Evolutionary conservation across 306 rosid genomes (phyloP).

Genomic region (Vigna hirtella): DNA sequence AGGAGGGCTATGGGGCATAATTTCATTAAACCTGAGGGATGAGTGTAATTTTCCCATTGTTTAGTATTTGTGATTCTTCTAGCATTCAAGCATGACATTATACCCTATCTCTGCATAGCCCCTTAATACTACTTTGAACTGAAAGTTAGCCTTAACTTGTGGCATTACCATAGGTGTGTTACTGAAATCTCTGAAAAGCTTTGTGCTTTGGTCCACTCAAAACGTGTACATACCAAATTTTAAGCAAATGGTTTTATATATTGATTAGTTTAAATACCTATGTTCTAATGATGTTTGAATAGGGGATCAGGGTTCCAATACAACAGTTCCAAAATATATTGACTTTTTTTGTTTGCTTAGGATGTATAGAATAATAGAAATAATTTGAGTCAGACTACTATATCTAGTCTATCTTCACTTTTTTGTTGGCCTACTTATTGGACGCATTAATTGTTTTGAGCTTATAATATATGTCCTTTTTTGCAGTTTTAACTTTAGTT

Average conservation of each 20-base stretch:
- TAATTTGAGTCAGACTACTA: background rate
- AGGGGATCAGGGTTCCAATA: background rate
- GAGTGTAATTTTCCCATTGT: background rate
- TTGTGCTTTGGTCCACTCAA: background rate
- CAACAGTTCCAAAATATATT: background rate
- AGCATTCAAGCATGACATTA: slow-evolving; percentile 16
- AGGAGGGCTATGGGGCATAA: background rate
- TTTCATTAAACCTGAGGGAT: background rate
- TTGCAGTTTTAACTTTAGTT: slow-evolving; percentile 42
- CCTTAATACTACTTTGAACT: background rate
- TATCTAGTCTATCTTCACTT: slow-evolving; percentile 20
- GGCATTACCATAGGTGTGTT: background rate
- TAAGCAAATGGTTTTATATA: background rate
- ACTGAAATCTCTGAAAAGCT: slow-evolving; percentile 7
- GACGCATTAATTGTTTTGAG: background rate
- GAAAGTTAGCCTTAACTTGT: background rate
- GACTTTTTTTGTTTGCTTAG: slow-evolving; percentile 27
- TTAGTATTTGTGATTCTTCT: background rate
- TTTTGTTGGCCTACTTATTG: background rate
- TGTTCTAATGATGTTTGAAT: background rate
- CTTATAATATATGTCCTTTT: background rate
- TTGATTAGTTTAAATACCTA: background rate
- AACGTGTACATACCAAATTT: background rate
- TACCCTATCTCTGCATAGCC: slow-evolving; percentile 14
- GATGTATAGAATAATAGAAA: slow-evolving; percentile 4